Percentiles rank a stretch among this genome's conserved stretches.
phyloP scores from a whole-genome alignment of 192 early-diverging fungal genomes.

The Piromyces finnis region DNA sequence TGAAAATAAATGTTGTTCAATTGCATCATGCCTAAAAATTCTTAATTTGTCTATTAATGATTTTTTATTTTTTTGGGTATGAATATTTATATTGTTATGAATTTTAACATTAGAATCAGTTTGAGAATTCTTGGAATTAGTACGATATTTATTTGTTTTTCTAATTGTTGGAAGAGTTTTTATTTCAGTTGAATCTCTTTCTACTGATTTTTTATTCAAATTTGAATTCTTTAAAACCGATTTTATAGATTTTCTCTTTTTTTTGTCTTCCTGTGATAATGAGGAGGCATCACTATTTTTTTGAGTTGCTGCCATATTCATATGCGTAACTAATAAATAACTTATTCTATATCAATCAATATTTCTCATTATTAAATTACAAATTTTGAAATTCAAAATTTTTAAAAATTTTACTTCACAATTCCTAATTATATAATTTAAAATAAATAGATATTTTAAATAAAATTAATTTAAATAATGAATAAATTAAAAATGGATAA shows the following conservation, averaged over 20 bases:
- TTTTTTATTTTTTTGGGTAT: background rate
- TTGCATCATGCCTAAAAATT: constrained; percentile 26
- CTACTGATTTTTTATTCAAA: background rate
- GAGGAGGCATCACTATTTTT: background rate
- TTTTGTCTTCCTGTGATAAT: background rate
- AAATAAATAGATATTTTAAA: too few species aligned
- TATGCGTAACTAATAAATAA: too few species aligned
- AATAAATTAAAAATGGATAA: too few species aligned
- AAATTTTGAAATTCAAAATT: too few species aligned
- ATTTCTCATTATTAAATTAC: too few species aligned
- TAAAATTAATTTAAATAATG: too few species aligned
- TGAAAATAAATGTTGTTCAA: constrained; percentile 21
- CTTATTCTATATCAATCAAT: too few species aligned
- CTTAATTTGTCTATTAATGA: constrained; percentile 12
- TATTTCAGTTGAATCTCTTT: background rate
- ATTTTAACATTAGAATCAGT: background rate
- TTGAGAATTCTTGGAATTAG: background rate
- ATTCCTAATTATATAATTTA: too few species aligned
- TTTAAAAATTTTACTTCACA: too few species aligned
- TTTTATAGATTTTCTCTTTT: background rate
- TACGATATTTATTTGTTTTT: background rate
- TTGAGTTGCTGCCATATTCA: background rate
- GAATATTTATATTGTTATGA: background rate
- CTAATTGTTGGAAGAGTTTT: background rate
- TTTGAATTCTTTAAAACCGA: background rate